phyloP scores from a whole-genome alignment of 768 basidiomycete species.

The Termitomyces sp. region DNA sequence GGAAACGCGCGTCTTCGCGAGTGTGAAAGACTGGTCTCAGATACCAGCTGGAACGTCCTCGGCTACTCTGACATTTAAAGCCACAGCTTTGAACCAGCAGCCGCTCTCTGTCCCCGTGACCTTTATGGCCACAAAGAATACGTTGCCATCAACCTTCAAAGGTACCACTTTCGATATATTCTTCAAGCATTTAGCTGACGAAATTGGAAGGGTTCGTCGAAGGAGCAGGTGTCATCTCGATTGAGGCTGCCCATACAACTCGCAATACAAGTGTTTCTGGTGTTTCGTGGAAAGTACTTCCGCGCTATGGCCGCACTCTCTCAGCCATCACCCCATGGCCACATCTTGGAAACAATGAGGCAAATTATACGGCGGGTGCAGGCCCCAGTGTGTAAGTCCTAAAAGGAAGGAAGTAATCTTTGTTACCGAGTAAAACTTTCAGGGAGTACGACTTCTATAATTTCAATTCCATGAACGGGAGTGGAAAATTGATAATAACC shows the following conservation, averaged over 20 bases:
- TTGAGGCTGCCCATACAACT: conserved; percentile 59
- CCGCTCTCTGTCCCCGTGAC: conserved; percentile 25
- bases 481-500: conserved; percentile 43
- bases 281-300: conserved; percentile 54
- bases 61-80: conserved; percentile 41
- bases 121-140: conserved; percentile 32
- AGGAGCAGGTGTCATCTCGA: conserved; percentile 55
- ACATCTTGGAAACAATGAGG: conserved; percentile 40
- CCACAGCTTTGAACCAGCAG: conserved; percentile 36
- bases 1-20: conserved; percentile 50
- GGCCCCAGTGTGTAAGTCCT: conserved; percentile 53
- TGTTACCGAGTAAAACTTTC: background rate
- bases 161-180: conserved; percentile 27
- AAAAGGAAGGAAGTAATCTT: background rate
- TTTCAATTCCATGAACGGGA: conserved; percentile 41
- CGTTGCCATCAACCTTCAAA: conserved; percentile 38
- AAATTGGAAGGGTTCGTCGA: conserved; percentile 52
- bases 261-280: conserved; percentile 43
- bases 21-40: conserved; percentile 53
- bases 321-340: conserved; percentile 62
- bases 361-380: conserved; percentile 53
- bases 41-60: conserved; percentile 31
- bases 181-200: background rate
- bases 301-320: conserved; percentile 55
- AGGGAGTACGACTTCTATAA: conserved; percentile 65